Percentiles rank a stretch among this genome's conserved stretches.
These are phyloP conservation scores for Cercophora samala DNA, from an alignment of 495 filamentous ascomycete species.

Conservation along the genomic window DNA sequence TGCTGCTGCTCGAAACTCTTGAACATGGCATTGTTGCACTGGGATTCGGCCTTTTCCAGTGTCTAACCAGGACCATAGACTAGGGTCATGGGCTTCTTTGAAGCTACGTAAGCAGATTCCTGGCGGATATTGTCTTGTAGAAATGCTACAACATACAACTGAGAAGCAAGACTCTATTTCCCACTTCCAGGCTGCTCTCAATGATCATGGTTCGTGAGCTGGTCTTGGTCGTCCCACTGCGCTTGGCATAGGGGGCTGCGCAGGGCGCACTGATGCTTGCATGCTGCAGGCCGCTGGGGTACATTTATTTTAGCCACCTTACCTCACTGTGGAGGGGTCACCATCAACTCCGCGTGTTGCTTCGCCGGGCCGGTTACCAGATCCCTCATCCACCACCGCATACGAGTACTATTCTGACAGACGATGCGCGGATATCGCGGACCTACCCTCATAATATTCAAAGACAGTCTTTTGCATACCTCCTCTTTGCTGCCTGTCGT, in stretches of 20 bases:
- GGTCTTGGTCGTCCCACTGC: not conserved
- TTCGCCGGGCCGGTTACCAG: conserved; percentile 9
- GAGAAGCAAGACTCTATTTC: not conserved
- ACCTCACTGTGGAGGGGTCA: conserved; percentile 14
- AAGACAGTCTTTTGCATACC: conserved; percentile 14
- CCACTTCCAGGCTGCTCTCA: not conserved
- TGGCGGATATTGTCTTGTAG: not conserved
- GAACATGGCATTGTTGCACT: not conserved
- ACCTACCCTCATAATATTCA: conserved; percentile 2
- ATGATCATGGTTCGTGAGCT: conserved; percentile 1
- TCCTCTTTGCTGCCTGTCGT: conserved; percentile 8
- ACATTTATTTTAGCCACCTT: conserved; percentile 14
- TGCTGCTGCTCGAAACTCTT: not conserved
- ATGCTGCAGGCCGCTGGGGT: conserved; percentile 3
- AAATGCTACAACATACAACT: not conserved
- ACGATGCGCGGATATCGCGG: conserved; percentile 3
- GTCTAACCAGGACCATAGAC: not conserved
- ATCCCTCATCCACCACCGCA: conserved; percentile 7
- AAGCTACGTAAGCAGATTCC: not conserved
- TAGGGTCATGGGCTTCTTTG: not conserved
- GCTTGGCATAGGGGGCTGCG: conserved; percentile 8
- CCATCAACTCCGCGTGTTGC: conserved; percentile 1
- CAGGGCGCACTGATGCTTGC: conserved; percentile 8
- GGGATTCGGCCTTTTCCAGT: not conserved
- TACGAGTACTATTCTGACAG: not conserved